Evolutionary conservation across 2,329 filamentous ascomycete species (phyloP), one percentile per base, ranked within the genome.

Genomic region (Colletotrichum liriopes): DNA sequence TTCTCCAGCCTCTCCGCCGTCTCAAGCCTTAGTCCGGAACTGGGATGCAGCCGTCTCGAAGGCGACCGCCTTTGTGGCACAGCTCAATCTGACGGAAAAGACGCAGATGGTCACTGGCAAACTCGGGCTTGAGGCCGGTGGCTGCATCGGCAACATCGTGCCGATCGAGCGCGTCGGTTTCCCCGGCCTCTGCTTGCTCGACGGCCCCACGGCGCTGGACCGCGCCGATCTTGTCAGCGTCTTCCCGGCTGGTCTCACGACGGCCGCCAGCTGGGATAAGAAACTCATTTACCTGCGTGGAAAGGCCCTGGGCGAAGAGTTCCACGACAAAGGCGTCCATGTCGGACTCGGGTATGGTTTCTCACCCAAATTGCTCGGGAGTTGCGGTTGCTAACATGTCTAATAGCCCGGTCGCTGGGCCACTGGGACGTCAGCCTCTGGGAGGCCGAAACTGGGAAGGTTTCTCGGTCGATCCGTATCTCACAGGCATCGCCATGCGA

Each of bases 401-500:
- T 16, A 2, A 26, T 23, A 69, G 80, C 14, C 94, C 94, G 8
- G 90, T 92, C 0, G 91, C 93, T 81, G 94, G 94, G 0, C 91
- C 93, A 0, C 80, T 97, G 3, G 94, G 94, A 9, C 90, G 93
- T 76, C 89, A 92, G 77, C 91, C 93, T 1, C 86, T 89, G 58
- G 94, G 91, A 47, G 94, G 94, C 0, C 86, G 94, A 52, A 95
- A 94, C 78, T 97, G 94, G 94, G 94, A 96, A 80, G 93, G 93
- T 0, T 96, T 96, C 78, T 92, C 93, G 0, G 86, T 91, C 0
- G 94, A 97, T 78, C 93, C 94, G 0, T 94, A 96, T 60, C 86
- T 96, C 1, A 73, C 90, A 16, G 92, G 91, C 20, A 84, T 92
- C 73, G 89, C 87, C 12, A 88, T 91, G 79, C 85, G 84, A n/a